These are phyloP conservation scores for Echium plantagineum DNA, from an alignment of 257 asterid genomes.

Conservation along the genomic window DNA sequence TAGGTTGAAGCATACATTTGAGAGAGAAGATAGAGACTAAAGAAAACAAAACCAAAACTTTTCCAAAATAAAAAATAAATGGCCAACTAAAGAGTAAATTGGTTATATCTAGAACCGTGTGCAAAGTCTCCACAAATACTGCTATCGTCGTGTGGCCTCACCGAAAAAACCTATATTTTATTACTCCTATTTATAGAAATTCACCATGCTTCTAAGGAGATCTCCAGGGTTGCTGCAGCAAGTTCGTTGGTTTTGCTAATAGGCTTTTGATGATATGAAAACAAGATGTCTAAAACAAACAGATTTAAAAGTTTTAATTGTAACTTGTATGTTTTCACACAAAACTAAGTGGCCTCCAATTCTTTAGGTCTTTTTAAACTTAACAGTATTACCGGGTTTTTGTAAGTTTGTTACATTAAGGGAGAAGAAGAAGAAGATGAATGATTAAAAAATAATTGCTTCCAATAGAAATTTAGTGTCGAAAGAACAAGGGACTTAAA, in stretches of 20 bases:
- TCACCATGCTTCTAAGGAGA: neutral
- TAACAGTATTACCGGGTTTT: too few relatives aligned
- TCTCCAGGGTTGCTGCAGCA: neutral
- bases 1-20: neutral
- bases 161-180: neutral
- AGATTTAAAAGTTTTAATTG: too few relatives aligned
- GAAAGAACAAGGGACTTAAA: neutral
- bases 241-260: neutral
- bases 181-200: too few relatives aligned
- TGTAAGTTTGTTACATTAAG: too few relatives aligned
- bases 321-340: too few relatives aligned
- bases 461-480: neutral
- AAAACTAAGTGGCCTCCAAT: too few relatives aligned
- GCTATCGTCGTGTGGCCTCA: neutral
- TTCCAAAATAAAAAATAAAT: neutral
- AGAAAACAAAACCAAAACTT: neutral
- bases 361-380: too few relatives aligned
- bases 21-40: neutral
- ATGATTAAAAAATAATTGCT: neutral
- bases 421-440: too few relatives aligned
- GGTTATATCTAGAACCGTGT: neutral
- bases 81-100: neutral
- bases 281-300: too few relatives aligned
- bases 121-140: neutral
- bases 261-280: too few relatives aligned